A percentile compares a stretch with the other conserved stretches of the same genome.
These are phyloP conservation scores for Sporopachydermia quercuum DNA, from an alignment of 805 yeast genomes.

Conservation along the genomic window DNA sequence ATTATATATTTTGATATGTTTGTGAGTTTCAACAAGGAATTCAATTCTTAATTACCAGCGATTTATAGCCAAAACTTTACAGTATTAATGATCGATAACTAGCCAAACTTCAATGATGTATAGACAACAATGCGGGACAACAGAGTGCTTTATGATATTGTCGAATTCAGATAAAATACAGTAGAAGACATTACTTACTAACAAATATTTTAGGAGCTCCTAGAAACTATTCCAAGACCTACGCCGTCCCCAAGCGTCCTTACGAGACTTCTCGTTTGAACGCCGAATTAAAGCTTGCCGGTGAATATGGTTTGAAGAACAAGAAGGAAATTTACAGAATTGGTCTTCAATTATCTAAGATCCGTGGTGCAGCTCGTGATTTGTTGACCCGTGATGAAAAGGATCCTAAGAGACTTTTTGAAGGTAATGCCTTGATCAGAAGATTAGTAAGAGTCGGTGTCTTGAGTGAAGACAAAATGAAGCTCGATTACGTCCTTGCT, in stretches of 20 bases:
- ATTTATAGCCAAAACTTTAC: too few relatives aligned
- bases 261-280: constrained; percentile 99
- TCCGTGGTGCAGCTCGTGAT: constrained; percentile 99
- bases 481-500: constrained; percentile 99
- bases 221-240: constrained; percentile 98
- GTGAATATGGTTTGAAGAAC: constrained; percentile 99
- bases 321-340: constrained; percentile 99
- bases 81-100: too few relatives aligned
- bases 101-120: too few relatives aligned
- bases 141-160: too few relatives aligned
- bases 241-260: constrained; percentile 98
- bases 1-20: too few relatives aligned
- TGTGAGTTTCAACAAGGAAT: too few relatives aligned
- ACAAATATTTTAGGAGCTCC: constrained; percentile 85
- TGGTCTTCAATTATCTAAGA: constrained; percentile 97
- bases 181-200: too few relatives aligned
- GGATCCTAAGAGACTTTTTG: constrained; percentile 99
- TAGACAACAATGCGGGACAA: too few relatives aligned
- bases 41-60: too few relatives aligned
- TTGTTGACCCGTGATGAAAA: constrained; percentile 99
- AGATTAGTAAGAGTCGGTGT: constrained; percentile 99
- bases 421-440: constrained; percentile 99
- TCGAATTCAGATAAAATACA: too few relatives aligned
- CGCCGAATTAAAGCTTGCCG: constrained; percentile 97
- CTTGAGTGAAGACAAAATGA: constrained; percentile 97